Percentiles rank a stretch among this genome's conserved stretches.
phyloP scores from a whole-genome alignment of 179 eudicot genomes.

The Camellia oleifera region DNA sequence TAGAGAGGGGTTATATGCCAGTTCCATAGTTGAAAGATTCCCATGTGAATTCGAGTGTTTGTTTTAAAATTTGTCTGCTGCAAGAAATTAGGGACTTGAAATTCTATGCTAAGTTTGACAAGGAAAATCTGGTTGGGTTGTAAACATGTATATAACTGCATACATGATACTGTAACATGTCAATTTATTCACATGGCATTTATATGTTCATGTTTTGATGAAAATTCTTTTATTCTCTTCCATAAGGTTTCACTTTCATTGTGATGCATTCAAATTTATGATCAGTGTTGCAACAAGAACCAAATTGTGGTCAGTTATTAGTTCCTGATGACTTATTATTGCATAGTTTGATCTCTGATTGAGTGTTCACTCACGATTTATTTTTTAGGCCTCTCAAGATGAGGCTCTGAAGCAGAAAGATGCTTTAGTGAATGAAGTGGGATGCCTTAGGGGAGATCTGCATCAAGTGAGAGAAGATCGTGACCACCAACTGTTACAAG shows the following conservation, averaged over 20 bases:
- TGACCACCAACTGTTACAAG: constrained; percentile 58
- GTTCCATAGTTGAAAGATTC: background rate
- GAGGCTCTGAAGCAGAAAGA: constrained; percentile 76
- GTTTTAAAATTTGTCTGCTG: background rate
- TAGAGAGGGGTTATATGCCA: background rate
- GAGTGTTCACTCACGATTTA: background rate
- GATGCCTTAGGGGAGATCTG: constrained; percentile 66
- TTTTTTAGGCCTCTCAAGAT: constrained; percentile 59
- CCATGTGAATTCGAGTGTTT: background rate
- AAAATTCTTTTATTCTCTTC: background rate
- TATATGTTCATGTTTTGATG: background rate
- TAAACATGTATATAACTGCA: background rate
- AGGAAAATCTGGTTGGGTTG: background rate
- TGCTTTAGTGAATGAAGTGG: constrained; percentile 60
- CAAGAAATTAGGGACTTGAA: background rate
- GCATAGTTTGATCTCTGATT: background rate
- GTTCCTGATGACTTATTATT: background rate
- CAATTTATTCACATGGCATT: background rate
- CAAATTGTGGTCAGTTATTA: background rate
- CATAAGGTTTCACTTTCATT: background rate
- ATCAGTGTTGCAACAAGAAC: background rate
- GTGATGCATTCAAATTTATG: background rate
- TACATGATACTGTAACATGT: background rate
- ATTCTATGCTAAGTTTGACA: background rate
- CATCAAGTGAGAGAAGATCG: constrained; percentile 85